Base-by-base conservation (phyloP, 2,329 filamentous ascomycete species). In the Aspergillus ibericus region DNA sequence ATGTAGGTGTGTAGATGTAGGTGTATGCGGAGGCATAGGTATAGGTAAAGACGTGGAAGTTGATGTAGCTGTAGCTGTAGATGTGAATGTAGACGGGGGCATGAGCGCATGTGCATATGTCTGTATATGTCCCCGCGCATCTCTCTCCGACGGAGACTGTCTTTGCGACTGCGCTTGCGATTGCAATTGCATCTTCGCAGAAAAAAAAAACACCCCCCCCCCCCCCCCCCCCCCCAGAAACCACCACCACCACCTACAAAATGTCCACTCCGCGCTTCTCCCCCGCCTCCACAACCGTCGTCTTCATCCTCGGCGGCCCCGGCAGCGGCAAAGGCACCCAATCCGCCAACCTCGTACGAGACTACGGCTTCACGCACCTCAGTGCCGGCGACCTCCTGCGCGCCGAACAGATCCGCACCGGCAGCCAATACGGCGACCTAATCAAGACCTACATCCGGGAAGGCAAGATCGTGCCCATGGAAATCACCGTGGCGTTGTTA, bases 271-370 rank as follows among this genome's bases (percentile, higher is more conserved):
- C 93, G 4, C 86, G 89, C 71, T 97, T 96, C 83, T 88, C 85
- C 59, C 80, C 88, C 51, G 71, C 85, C 86, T 83, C 92, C 59
- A 91, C 96, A 32, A 95, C 92, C n/a, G 93, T 98, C 59, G 81
- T 99, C 76, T 98, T 96, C 81, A 92, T 98, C 63, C 92, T 99
- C 61, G 93, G 93, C 75, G 95, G 95, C 2, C 95, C 95, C 13
- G 95, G 95, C 64, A 91, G 93, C 63, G 95, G 95, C 70, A 99
- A 99, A 77, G 95, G 95, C 69, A 99, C 95, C 2, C 93, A 99
- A 78, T 98, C 93, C 82, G 85, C 87, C 66, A 90, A 91, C 65
- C 88, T 99, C 34, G 93, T 97, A 52, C 81, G 85, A 47, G 87
- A 95, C 76, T 96, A 96, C 76, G 88, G 88, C 74, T 98, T 98